Evolutionary conservation across 164 flowering plant species (phyloP).

Genomic region (Nymphaea thermarum): DNA sequence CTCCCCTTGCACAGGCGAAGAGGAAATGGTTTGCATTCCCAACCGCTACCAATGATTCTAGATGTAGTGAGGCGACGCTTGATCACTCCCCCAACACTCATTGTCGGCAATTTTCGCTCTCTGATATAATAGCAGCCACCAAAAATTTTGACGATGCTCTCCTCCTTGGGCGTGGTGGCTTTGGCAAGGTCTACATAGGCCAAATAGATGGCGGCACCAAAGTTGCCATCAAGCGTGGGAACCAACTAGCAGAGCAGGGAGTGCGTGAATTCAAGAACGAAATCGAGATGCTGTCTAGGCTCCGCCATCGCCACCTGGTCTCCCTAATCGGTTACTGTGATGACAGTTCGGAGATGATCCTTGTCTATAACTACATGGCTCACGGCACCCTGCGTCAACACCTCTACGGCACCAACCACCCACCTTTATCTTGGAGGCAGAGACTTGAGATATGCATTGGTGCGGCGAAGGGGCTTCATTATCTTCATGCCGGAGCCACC

Average conservation of each 20-base stretch:
- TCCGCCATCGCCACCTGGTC: background rate
- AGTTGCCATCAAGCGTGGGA: background rate
- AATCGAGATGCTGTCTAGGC: background rate
- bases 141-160: background rate
- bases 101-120: constrained; percentile 14
- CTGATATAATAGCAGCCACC: background rate
- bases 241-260: background rate
- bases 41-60: no score
- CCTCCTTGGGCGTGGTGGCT: background rate
- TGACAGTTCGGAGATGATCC: constrained; percentile 21
- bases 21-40: background rate
- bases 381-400: constrained; percentile 30
- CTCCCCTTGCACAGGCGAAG: background rate
- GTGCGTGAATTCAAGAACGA: background rate
- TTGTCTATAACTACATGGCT: constrained; percentile 32
- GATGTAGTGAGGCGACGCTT: background rate
- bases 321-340: constrained; percentile 6
- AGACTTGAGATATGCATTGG: constrained; percentile 32
- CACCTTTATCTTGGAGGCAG: constrained; percentile 25
- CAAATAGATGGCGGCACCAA: background rate
- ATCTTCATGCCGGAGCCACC: constrained; percentile 26
- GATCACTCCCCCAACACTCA: background rate
- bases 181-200: background rate
- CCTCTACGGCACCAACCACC: constrained; percentile 9
- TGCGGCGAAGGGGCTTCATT: constrained; percentile 29